Percentiles rank a stretch among this genome's conserved stretches.
Evolutionary conservation across 345 rosid species (phyloP).

Genomic region (Moricandia arvensis): DNA sequence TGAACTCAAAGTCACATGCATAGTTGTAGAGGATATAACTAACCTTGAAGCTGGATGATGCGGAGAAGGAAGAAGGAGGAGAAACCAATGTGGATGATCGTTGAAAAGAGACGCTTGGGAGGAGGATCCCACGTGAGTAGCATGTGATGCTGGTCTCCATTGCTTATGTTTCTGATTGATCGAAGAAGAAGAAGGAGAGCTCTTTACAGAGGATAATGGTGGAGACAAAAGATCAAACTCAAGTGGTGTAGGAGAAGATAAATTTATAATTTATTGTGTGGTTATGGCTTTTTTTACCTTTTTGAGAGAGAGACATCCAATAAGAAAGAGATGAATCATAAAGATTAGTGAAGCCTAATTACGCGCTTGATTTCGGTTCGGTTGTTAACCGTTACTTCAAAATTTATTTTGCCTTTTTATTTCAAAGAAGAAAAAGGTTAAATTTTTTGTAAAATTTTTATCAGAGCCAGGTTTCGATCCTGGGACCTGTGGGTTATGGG

Average conservation of each 20-base stretch:
- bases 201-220: conserved; percentile 1
- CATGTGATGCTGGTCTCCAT: conserved; percentile 81
- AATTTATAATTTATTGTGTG: conserved; percentile 36
- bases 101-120: conserved; percentile 67
- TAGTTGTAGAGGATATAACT: neutral
- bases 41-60: conserved; percentile 72
- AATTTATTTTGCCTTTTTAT: too few relatives aligned
- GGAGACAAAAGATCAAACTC: conserved; percentile 4
- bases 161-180: conserved; percentile 9
- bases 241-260: conserved; percentile 34
- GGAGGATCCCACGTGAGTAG: conserved; percentile 61
- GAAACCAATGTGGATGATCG: conserved; percentile 62
- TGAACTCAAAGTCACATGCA: neutral
- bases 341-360: neutral
- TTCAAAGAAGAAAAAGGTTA: too few relatives aligned
- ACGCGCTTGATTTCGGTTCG: neutral
- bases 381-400: neutral
- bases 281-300: conserved; percentile 17
- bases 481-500: too few relatives aligned
- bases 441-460: too few relatives aligned
- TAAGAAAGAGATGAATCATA: too few relatives aligned
- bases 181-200: conserved; percentile 20
- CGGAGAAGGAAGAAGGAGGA: conserved; percentile 46
- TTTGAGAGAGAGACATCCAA: neutral
- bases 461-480: conserved; percentile 40